These are phyloP conservation scores for Polyplosphaeria fusca DNA, from an alignment of 495 filamentous ascomycete species.

Conservation along the genomic window DNA sequence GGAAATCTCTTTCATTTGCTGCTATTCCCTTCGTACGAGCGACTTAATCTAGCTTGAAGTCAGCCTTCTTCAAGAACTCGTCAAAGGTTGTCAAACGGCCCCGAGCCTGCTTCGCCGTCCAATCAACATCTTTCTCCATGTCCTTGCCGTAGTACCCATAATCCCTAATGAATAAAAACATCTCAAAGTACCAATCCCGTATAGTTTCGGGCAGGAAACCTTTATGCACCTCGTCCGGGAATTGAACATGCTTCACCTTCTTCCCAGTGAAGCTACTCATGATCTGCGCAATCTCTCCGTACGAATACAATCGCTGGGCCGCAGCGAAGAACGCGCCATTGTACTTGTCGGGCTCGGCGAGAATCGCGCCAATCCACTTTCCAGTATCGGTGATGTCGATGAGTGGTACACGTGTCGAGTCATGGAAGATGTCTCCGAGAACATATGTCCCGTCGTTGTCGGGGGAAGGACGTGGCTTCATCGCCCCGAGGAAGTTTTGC, in stretches of 20 bases:
- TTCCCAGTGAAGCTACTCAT: constrained; percentile 43
- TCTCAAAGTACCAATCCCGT: constrained; percentile 55
- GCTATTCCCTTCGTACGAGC: not conserved
- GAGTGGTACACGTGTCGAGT: constrained; percentile 48
- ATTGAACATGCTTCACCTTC: constrained; percentile 43
- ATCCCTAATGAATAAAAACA: constrained; percentile 40
- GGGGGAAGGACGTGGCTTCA: constrained; percentile 30
- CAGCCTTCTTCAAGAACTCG: constrained; percentile 16
- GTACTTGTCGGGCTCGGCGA: constrained; percentile 42
- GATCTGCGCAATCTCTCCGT: constrained; percentile 50
- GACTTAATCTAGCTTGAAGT: not conserved
- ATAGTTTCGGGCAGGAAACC: constrained; percentile 45
- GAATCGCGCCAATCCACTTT: constrained; percentile 56
- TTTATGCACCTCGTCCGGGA: constrained; percentile 50
- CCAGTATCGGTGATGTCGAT: constrained; percentile 54
- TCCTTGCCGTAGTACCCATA: constrained; percentile 26
- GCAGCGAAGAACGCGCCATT: constrained; percentile 38
- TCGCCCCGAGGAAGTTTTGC: constrained; percentile 44
- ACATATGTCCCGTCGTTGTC: constrained; percentile 39
- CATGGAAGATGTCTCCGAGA: constrained; percentile 45
- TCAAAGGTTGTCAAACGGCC: constrained; percentile 13
- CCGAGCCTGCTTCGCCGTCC: constrained; percentile 5
- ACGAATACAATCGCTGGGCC: constrained; percentile 37
- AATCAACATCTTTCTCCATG: constrained; percentile 17
- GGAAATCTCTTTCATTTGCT: too few relatives aligned